Evolutionary conservation across 768 basidiomycete genomes (phyloP).

Genomic region (Hortiboletus flavorubellus): DNA sequence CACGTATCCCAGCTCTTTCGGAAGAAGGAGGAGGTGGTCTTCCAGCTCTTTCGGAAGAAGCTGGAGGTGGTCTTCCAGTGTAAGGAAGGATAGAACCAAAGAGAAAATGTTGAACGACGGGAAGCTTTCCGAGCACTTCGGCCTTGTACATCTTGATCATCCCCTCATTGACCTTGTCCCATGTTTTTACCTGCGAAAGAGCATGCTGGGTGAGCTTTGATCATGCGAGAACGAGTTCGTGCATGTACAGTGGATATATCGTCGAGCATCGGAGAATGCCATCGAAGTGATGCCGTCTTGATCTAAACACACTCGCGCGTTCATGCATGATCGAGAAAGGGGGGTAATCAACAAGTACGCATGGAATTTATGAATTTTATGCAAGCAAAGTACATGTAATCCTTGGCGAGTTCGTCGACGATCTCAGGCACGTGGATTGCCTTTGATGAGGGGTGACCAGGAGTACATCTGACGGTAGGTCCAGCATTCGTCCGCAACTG

Average conservation of each 20-base stretch:
- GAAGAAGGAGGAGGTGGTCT: slow-evolving; percentile 39
- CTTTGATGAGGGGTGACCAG: slow-evolving; percentile 83
- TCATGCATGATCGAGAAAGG: neutral
- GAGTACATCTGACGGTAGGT: slow-evolving; percentile 9
- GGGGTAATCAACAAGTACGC: slow-evolving; percentile 19
- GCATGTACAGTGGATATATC: slow-evolving; percentile 80
- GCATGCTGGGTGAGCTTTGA: neutral
- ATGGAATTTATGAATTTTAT: slow-evolving; percentile 96
- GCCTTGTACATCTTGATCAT: slow-evolving; percentile 99
- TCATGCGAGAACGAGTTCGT: neutral
- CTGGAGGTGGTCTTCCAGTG: slow-evolving; percentile 52
- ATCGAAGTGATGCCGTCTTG: slow-evolving; percentile 91
- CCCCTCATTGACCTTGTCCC: slow-evolving; percentile 94
- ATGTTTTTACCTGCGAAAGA: slow-evolving; percentile 66
- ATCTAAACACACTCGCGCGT: slow-evolving; percentile 48
- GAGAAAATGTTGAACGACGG: slow-evolving; percentile 93
- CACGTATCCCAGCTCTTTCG: slow-evolving; percentile 16
- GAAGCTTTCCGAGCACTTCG: slow-evolving; percentile 92
- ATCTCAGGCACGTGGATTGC: slow-evolving; percentile 90
- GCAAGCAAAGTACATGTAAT: slow-evolving; percentile 97
- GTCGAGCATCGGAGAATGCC: slow-evolving; percentile 99
- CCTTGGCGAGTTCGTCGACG: slow-evolving; percentile 84
- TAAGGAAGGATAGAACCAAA: slow-evolving; percentile 81
- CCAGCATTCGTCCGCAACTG: slow-evolving; percentile 45
- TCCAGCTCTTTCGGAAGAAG: slow-evolving; percentile 39